These are phyloP conservation scores for Eucalyptus cladocalyx DNA, from an alignment of 345 rosid species.

Conservation along the genomic window DNA sequence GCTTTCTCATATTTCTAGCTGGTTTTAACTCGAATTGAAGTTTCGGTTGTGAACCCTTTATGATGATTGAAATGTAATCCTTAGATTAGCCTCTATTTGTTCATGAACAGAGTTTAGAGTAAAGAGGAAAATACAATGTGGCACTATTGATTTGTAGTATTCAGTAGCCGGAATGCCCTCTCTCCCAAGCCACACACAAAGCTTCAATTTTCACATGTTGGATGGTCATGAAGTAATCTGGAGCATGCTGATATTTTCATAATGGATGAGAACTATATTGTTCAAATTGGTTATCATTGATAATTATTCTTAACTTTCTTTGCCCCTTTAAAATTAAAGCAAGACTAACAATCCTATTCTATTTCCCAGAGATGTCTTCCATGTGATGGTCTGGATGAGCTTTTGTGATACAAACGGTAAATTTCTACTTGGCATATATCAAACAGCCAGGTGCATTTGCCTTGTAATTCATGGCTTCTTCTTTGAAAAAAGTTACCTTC, in stretches of 20 bases:
- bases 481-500: neutral
- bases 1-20: neutral
- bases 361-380: slow-evolving; percentile 74
- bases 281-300: neutral
- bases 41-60: neutral
- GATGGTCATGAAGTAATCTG: neutral
- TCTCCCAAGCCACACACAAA: neutral
- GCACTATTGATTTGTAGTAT: neutral
- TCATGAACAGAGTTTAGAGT: neutral
- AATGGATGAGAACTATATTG: neutral
- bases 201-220: neutral
- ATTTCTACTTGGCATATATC: neutral
- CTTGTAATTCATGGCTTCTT: neutral
- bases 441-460: neutral
- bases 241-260: neutral
- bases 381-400: slow-evolving; percentile 71
- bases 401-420: slow-evolving; percentile 80
- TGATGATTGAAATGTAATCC: neutral
- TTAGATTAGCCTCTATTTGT: neutral
- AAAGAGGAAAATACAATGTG: neutral
- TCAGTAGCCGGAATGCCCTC: neutral
- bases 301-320: neutral
- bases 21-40: neutral
- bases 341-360: neutral
- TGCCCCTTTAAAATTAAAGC: neutral